Evolutionary conservation across 139 green algal species (phyloP).

Genomic region (Gonium pectorale): DNA sequence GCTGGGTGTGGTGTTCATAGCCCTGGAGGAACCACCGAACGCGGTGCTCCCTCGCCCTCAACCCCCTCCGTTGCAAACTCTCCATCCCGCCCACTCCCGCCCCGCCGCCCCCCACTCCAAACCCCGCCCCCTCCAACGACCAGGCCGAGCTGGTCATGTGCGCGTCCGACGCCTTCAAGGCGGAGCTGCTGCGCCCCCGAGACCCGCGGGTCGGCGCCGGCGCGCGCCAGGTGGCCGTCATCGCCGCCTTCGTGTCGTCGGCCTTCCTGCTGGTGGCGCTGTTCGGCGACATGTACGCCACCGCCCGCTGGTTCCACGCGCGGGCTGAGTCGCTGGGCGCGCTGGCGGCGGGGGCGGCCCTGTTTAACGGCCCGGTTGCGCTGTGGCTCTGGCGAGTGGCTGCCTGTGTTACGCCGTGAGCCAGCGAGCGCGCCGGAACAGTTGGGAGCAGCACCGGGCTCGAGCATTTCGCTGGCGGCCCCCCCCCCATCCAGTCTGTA

Average conservation of each 20-base stretch:
- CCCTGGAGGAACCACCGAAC: background rate
- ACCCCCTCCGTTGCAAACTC: background rate
- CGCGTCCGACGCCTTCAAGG: constrained; percentile 37
- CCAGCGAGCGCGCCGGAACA: no score
- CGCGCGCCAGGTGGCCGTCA: background rate
- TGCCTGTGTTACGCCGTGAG: no score
- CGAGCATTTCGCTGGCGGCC: no score
- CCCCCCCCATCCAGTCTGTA: no score
- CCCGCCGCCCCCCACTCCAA: background rate
- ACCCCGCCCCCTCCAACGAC: background rate
- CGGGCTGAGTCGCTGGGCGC: background rate
- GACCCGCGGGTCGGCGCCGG: background rate
- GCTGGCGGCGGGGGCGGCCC: background rate
- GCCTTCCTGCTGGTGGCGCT: background rate
- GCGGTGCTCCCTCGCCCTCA: background rate
- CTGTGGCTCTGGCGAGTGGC: background rate
- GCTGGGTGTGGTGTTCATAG: background rate
- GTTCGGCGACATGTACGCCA: constrained; percentile 45
- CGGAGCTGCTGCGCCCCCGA: background rate
- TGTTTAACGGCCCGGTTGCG: constrained; percentile 19
- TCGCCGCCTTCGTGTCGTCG: background rate
- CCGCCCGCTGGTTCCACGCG: constrained; percentile 27
- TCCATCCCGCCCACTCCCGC: background rate
- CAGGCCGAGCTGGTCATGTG: constrained; percentile 43
- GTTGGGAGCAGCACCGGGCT: no score